phyloP scores from a whole-genome alignment of 1,139 yeast species.

The Yamadazyma siamensis region DNA sequence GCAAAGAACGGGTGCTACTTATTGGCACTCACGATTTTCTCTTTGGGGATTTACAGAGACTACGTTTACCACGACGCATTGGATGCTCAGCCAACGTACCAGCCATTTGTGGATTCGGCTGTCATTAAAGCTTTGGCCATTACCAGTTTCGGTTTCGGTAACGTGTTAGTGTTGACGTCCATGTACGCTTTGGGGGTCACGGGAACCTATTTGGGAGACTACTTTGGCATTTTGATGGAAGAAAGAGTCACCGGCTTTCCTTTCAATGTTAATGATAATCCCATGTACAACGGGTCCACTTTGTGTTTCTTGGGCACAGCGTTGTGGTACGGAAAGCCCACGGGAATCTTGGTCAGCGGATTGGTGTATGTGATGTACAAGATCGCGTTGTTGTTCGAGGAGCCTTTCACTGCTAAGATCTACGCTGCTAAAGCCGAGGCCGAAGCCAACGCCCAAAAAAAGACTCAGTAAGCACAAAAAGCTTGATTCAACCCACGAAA shows the following conservation, averaged over 20 bases:
- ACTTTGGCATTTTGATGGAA: constrained; percentile 92
- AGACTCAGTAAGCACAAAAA: constrained; percentile 1
- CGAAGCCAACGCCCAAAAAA: constrained; percentile 4
- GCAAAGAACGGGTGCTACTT: constrained; percentile 77
- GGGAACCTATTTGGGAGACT: constrained; percentile 95
- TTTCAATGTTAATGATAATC: constrained; percentile 84
- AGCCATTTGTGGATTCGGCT: constrained; percentile 38
- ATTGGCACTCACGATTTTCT: constrained; percentile 77
- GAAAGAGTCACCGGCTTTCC: constrained; percentile 93
- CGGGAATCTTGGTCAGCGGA: constrained; percentile 71
- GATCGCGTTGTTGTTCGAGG: constrained; percentile 84
- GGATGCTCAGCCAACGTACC: constrained; percentile 50
- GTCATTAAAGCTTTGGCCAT: constrained; percentile 34
- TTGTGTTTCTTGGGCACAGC: constrained; percentile 89
- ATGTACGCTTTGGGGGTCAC: constrained; percentile 96
- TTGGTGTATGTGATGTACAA: constrained; percentile 80
- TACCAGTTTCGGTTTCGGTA: constrained; percentile 59
- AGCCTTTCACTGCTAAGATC: constrained; percentile 91
- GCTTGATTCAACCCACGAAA: too few relatives aligned
- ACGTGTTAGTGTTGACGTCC: constrained; percentile 72
- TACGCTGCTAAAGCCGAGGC: constrained; percentile 12
- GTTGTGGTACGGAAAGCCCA: constrained; percentile 83
- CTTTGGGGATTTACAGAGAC: constrained; percentile 81
- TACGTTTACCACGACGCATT: constrained; percentile 64
- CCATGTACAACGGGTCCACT: constrained; percentile 95